These are phyloP conservation scores for Oryza longistaminata DNA, from an alignment of 176 grass and related monocot species.

Conservation along the genomic window DNA sequence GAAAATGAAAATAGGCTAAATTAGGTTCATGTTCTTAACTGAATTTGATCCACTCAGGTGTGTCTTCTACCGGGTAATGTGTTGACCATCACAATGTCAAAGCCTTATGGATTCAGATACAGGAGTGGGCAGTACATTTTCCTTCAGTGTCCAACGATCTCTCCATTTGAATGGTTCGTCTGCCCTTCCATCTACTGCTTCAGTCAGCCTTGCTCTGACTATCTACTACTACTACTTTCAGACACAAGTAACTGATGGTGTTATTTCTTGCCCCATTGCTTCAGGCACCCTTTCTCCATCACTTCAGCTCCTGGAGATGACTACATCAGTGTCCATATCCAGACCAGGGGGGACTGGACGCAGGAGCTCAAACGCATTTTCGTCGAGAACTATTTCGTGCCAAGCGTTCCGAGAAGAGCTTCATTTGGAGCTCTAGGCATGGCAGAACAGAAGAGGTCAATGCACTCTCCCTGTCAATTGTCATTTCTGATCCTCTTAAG, in stretches of 20 bases:
- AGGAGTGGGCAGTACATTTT: slow-evolving; percentile 93
- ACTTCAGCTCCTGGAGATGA: slow-evolving; percentile 90
- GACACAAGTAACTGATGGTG: background rate
- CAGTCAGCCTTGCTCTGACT: background rate
- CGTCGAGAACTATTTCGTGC: slow-evolving; percentile 71
- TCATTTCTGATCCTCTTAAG: background rate
- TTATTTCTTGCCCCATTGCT: background rate
- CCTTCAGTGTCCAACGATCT: slow-evolving; percentile 84
- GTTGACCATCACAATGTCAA: slow-evolving; percentile 89
- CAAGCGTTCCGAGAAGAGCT: slow-evolving; percentile 50
- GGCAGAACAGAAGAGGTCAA: slow-evolving; percentile 64
- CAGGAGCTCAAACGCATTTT: slow-evolving; percentile 78
- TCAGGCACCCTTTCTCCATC: slow-evolving; percentile 93
- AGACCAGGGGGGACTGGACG: slow-evolving; percentile 88
- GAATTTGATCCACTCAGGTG: slow-evolving; percentile 49
- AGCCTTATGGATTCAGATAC: slow-evolving; percentile 86
- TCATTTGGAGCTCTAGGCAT: slow-evolving; percentile 55
- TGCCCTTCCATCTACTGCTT: background rate
- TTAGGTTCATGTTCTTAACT: slow-evolving; percentile 3
- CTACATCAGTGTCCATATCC: slow-evolving; percentile 81
- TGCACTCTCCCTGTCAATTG: background rate
- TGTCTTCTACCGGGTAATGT: slow-evolving; percentile 85
- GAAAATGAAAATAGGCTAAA: background rate
- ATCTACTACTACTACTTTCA: background rate
- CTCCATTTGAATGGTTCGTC: slow-evolving; percentile 82